Percentiles rank a stretch among this genome's conserved stretches.
These are phyloP conservation scores for Diaporthe caulivora DNA, from an alignment of 2,329 filamentous ascomycete genomes.

Conservation along the genomic window DNA sequence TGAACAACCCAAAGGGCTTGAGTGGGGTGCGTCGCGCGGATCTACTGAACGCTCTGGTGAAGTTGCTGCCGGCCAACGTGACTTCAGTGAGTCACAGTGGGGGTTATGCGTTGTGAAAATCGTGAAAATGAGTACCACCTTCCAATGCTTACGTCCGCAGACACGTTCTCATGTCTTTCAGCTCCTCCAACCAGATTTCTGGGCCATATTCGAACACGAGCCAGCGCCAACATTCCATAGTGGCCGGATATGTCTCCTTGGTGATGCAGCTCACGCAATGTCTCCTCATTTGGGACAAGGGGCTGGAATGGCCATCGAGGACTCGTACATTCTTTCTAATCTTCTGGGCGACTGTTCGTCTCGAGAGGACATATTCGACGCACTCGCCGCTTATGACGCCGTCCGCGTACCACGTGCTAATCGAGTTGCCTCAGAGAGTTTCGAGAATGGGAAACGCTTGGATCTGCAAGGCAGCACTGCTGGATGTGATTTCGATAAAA, in stretches of 20 bases:
- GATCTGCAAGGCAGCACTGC: constrained; percentile 9
- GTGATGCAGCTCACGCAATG: constrained; percentile 26
- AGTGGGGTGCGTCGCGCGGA: background rate
- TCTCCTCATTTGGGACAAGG: constrained; percentile 25
- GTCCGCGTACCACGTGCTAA: constrained; percentile 18
- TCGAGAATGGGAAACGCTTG: constrained; percentile 14
- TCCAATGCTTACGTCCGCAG: background rate
- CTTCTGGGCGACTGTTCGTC: constrained; percentile 7
- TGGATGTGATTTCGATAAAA: constrained; percentile 10
- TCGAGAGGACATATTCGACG: background rate
- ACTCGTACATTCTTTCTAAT: constrained; percentile 2
- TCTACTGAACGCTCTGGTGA: constrained; percentile 7
- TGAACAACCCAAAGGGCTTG: background rate
- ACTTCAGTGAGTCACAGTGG: constrained; percentile 19
- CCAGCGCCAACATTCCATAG: constrained; percentile 10
- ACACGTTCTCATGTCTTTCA: background rate
- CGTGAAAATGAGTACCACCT: constrained; percentile 5
- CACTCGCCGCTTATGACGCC: constrained; percentile 18
- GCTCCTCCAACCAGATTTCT: constrained; percentile 22
- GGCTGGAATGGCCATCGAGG: constrained; percentile 29
- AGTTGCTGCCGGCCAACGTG: constrained; percentile 23
- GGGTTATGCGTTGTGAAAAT: constrained; percentile 1
- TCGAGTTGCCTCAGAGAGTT: background rate
- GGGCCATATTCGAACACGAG: constrained; percentile 26
- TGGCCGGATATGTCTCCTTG: constrained; percentile 14